Conservation (phyloP, 306 rosid genomes). For the Pyrus communis region DNA sequence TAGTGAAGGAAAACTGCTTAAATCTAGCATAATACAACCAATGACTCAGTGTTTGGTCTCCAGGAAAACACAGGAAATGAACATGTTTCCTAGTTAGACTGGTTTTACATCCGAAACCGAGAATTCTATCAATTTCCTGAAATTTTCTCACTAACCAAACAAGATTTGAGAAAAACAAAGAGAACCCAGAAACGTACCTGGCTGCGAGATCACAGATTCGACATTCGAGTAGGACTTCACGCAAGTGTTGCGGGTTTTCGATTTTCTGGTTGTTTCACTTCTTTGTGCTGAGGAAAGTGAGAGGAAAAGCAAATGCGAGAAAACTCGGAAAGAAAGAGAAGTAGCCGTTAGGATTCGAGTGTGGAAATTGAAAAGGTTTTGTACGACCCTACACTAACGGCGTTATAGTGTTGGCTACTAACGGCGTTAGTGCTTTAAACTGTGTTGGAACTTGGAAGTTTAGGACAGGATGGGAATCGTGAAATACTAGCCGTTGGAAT, state of each 20-base stretch:
- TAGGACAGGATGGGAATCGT: neutral
- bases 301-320: conserved; percentile 11
- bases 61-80: neutral
- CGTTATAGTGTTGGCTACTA: neutral
- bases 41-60: neutral
- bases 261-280: neutral
- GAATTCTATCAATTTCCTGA: neutral
- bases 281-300: conserved; percentile 5
- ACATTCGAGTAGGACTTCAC: conserved; percentile 6
- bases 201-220: conserved; percentile 11
- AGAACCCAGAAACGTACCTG: conserved; percentile 39
- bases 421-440: conserved; percentile 17
- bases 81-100: neutral
- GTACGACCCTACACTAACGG: neutral
- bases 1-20: neutral
- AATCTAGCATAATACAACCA: neutral
- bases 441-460: neutral
- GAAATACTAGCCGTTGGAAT: conserved; percentile 34
- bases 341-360: conserved; percentile 30
- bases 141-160: conserved; percentile 12
- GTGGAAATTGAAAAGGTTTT: conserved; percentile 11
- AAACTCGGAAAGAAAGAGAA: neutral
- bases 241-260: conserved; percentile 3
- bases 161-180: neutral
- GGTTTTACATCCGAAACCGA: no score